Percentiles rank a stretch among this genome's conserved stretches.
These are phyloP conservation scores for Orbilia oligospora DNA, from an alignment of 2,329 filamentous ascomycete species.

Conservation along the genomic window DNA sequence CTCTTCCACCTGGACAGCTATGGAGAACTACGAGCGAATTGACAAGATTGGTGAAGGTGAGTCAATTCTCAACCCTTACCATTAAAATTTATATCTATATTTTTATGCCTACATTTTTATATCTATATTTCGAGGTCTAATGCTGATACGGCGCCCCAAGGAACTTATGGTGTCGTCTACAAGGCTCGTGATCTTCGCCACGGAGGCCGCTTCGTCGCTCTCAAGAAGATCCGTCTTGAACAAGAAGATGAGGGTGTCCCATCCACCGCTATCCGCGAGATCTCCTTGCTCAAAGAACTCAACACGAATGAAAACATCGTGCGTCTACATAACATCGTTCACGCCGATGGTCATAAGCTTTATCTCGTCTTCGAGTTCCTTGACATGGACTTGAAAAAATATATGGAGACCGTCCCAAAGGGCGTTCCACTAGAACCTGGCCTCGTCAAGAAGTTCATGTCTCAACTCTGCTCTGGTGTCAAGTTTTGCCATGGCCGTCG, in stretches of 20 bases:
- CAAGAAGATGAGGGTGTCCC: conserved; percentile 95
- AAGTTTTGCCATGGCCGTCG: conserved; percentile 91
- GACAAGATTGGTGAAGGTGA: conserved; percentile 96
- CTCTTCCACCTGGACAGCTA: conserved; percentile 66
- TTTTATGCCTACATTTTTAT: too few species aligned
- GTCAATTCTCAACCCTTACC: conserved; percentile 63
- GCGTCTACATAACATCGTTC: conserved; percentile 88
- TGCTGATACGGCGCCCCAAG: conserved; percentile 69
- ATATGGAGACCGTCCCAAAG: conserved; percentile 91
- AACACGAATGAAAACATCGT: conserved; percentile 87
- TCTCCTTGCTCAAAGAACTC: conserved; percentile 95
- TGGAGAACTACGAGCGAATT: conserved; percentile 97
- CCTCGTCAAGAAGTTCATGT: conserved; percentile 95
- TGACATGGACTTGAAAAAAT: conserved; percentile 92
- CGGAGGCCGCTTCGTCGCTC: conserved; percentile 85
- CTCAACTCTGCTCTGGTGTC: conserved; percentile 85
- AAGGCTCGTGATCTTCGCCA: conserved; percentile 89
- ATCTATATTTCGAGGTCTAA: background rate
- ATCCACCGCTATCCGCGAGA: conserved; percentile 92
- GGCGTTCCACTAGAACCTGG: conserved; percentile 82
- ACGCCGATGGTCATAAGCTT: conserved; percentile 93
- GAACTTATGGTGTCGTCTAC: conserved; percentile 95
- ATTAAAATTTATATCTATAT: background rate
- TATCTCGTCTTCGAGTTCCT: conserved; percentile 95
- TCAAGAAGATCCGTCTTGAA: conserved; percentile 96